Evolutionary conservation across 805 yeast genomes (phyloP).

Genomic region (Wickerhamiella occidentalis): DNA sequence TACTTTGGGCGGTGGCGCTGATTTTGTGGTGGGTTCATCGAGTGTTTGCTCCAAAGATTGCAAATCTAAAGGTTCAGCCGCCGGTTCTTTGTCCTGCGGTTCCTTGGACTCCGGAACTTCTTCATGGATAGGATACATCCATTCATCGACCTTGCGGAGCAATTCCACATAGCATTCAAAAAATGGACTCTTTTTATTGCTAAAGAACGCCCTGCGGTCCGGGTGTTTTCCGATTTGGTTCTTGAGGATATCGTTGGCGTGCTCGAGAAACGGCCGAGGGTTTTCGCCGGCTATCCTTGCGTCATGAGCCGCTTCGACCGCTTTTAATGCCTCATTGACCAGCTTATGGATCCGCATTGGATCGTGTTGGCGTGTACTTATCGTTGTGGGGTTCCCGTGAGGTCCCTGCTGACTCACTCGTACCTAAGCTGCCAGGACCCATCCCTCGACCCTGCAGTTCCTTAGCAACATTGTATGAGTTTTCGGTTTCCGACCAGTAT

Average conservation of each 20-base stretch:
- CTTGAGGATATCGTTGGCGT: constrained; percentile 8
- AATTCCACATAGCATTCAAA: neutral
- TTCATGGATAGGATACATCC: neutral
- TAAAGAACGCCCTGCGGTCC: constrained; percentile 1
- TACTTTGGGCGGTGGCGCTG: no score
- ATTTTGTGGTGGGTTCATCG: neutral
- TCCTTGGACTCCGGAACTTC: neutral
- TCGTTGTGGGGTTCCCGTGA: neutral
- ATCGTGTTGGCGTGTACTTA: neutral
- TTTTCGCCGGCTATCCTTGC: neutral
- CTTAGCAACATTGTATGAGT: neutral
- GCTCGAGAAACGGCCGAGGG: neutral
- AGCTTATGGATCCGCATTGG: constrained; percentile 9
- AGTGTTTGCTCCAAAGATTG: neutral
- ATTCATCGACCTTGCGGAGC: neutral
- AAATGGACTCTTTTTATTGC: constrained; percentile 1
- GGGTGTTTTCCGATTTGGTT: constrained; percentile 2
- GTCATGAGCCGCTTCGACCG: neutral
- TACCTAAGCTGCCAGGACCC: no score
- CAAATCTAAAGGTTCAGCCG: no score
- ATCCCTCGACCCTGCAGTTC: neutral
- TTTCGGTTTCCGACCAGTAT: neutral
- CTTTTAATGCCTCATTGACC: constrained; percentile 5
- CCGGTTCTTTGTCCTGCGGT: neutral
- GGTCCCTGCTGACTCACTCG: neutral